Percentiles rank a stretch among this genome's conserved stretches.
Evolutionary conservation across 225 moss, liverwort and hornwort species (phyloP).

Genomic region (Bryum argenteum): DNA sequence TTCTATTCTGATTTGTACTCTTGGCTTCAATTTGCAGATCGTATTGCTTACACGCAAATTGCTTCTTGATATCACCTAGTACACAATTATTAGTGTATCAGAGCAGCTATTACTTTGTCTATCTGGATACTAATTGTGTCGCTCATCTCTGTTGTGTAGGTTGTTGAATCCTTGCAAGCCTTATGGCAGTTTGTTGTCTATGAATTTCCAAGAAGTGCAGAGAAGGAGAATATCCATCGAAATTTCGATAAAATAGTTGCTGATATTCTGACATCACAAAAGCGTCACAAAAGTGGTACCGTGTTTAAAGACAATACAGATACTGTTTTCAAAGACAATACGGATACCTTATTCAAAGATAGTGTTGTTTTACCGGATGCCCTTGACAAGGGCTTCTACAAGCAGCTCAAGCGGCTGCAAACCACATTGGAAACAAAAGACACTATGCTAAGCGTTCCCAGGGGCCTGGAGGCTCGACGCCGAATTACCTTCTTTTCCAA

Average conservation of each 20-base stretch:
- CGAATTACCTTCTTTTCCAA: slow-evolving; percentile 84
- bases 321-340: slow-evolving; percentile 59
- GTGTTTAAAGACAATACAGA: slow-evolving; percentile 2
- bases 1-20: not conserved
- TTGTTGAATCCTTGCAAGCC: slow-evolving; percentile 70
- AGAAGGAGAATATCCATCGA: slow-evolving; percentile 33
- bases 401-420: slow-evolving; percentile 72
- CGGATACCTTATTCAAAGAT: slow-evolving; percentile 55
- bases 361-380: slow-evolving; percentile 60
- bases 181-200: slow-evolving; percentile 67
- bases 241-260: slow-evolving; percentile 1
- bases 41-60: not conserved
- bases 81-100: not conserved
- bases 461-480: slow-evolving; percentile 77
- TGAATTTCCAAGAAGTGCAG: slow-evolving; percentile 60
- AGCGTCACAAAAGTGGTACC: too few species aligned
- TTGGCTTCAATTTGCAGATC: not conserved
- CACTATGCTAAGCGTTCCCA: slow-evolving; percentile 66
- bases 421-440: slow-evolving; percentile 69
- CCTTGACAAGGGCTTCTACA: slow-evolving; percentile 58
- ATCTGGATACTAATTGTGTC: not conserved
- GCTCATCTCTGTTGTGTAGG: slow-evolving; percentile 49
- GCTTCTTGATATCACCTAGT: slow-evolving; percentile 10
- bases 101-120: not conserved
- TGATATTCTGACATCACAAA: too few species aligned